These are phyloP conservation scores for Pochonia chlamydosporia DNA, from an alignment of 2,329 filamentous ascomycete species.

Conservation along the genomic window DNA sequence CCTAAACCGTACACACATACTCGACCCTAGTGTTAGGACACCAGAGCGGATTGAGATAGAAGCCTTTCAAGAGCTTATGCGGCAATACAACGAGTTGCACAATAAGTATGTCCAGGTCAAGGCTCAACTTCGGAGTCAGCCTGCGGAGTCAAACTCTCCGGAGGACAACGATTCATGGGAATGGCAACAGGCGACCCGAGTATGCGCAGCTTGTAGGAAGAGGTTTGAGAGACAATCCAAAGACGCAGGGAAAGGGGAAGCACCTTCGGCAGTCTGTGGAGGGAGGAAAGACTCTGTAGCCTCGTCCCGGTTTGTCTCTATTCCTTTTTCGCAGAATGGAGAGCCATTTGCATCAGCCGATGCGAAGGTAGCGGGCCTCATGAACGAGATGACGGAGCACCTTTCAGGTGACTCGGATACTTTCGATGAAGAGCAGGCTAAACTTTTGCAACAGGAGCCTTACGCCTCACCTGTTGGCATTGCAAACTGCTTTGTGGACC, in stretches of 20 bases:
- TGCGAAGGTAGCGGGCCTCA: not conserved
- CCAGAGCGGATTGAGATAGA: not conserved
- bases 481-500: not conserved
- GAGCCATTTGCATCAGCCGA: not conserved
- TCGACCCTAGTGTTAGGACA: not conserved
- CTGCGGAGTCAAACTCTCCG: not conserved
- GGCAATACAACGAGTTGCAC: not conserved
- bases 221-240: not conserved
- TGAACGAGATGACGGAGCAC: not conserved
- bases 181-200: not conserved
- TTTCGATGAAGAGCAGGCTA: constrained; percentile 2
- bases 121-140: not conserved
- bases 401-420: not conserved
- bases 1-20: not conserved
- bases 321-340: not conserved
- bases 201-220: not conserved
- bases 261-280: not conserved
- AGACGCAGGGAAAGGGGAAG: not conserved
- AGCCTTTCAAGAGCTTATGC: not conserved
- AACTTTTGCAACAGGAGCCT: not conserved
- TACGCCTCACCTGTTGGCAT: not conserved
- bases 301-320: not conserved
- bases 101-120: not conserved
- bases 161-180: not conserved
- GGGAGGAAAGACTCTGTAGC: not conserved